A percentile compares a stretch with the other conserved stretches of the same genome.
These are phyloP conservation scores for Actinomortierella wolfii DNA, from an alignment of 371 early-diverging fungal genomes.

Conservation along the genomic window DNA sequence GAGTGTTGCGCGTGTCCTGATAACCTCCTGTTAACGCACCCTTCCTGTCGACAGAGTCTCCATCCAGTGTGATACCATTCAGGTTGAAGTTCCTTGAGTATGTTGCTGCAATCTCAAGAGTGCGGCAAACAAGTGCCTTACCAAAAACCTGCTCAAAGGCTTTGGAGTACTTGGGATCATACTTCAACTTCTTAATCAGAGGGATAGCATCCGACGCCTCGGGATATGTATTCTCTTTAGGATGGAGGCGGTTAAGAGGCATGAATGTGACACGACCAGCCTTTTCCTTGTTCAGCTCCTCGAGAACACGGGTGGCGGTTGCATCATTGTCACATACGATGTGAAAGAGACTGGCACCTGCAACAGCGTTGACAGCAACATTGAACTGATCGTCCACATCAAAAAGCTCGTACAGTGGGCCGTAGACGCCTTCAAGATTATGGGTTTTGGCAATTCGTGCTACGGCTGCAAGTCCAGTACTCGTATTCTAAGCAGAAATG, in stretches of 20 bases:
- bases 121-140: constrained; percentile 84
- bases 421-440: constrained; percentile 81
- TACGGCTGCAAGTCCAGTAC: constrained; percentile 77
- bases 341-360: constrained; percentile 92
- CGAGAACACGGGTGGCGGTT: constrained; percentile 83
- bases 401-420: constrained; percentile 93
- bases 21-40: constrained; percentile 96
- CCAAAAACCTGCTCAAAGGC: constrained; percentile 94
- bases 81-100: constrained; percentile 79
- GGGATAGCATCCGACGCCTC: constrained; percentile 81
- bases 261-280: constrained; percentile 96
- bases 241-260: constrained; percentile 89
- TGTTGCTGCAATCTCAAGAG: constrained; percentile 82
- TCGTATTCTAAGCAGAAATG: constrained; percentile 50
- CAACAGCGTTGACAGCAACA: constrained; percentile 91
- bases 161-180: constrained; percentile 63
- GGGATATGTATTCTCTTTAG: constrained; percentile 67
- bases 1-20: constrained; percentile 73
- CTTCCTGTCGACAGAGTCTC: constrained; percentile 92
- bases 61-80: constrained; percentile 90
- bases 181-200: constrained; percentile 76
- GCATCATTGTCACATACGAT: constrained; percentile 96
- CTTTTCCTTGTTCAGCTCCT: constrained; percentile 73
- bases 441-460: constrained; percentile 64
- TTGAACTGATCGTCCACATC: constrained; percentile 82